Percentiles rank a stretch among this genome's conserved stretches.
Conservation (phyloP, 2,329 filamentous ascomycete genomes). For the Chrysoporthe cubensis region DNA sequence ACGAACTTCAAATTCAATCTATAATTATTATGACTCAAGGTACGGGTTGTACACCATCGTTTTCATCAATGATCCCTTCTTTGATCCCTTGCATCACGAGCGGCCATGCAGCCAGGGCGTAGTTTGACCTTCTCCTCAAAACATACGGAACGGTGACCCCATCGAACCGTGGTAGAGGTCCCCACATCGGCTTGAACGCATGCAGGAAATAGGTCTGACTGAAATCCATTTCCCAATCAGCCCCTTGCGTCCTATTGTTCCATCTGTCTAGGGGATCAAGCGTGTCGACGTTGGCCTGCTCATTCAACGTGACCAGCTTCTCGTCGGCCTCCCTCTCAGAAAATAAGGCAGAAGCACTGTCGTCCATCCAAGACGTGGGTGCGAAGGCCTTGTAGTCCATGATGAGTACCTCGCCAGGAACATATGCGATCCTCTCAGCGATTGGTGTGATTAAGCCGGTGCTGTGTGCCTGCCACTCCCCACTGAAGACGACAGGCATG, state of each 20-base stretch:
- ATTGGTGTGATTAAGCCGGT: slow-evolving; percentile 34
- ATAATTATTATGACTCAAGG: background rate
- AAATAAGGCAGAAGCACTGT: slow-evolving; percentile 14
- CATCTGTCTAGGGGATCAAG: slow-evolving; percentile 12
- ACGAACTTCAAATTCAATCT: background rate
- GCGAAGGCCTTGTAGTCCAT: slow-evolving; percentile 34
- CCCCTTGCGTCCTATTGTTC: background rate
- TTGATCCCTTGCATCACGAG: slow-evolving; percentile 31
- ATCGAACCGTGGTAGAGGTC: slow-evolving; percentile 22
- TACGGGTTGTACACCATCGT: background rate
- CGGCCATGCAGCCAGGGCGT: slow-evolving; percentile 33
- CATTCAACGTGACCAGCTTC: background rate
- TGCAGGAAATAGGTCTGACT: slow-evolving; percentile 30
- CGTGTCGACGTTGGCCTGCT: slow-evolving; percentile 11
- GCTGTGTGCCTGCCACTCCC: slow-evolving; percentile 33
- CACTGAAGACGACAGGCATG: slow-evolving; percentile 33
- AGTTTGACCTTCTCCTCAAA: slow-evolving; percentile 20
- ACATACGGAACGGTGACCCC: slow-evolving; percentile 18
- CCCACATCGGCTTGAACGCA: slow-evolving; percentile 24
- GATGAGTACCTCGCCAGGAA: slow-evolving; percentile 35
- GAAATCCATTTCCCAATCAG: slow-evolving; percentile 27
- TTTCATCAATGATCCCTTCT: slow-evolving; percentile 21
- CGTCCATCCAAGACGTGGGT: slow-evolving; percentile 32
- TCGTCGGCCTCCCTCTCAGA: slow-evolving; percentile 9
- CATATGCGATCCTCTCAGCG: slow-evolving; percentile 31